phyloP scores from a whole-genome alignment of 108 stramenopile species.

The Cyclostephanos invisitatus region DNA sequence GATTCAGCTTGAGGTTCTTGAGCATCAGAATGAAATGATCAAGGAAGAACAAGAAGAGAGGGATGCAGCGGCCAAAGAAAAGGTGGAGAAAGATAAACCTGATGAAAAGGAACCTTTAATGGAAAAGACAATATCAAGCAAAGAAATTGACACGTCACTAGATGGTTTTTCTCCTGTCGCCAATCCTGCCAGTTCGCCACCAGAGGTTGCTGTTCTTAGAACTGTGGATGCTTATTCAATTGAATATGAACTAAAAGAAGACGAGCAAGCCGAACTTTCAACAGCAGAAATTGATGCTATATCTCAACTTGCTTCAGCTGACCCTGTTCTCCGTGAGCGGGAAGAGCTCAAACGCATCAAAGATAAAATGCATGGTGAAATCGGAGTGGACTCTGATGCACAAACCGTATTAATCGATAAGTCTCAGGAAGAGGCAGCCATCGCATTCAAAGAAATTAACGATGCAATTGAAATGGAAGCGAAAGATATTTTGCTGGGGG shows the following conservation, averaged over 20 bases:
- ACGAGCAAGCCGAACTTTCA: constrained; percentile 59
- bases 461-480: constrained; percentile 40
- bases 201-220: background rate
- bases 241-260: constrained; percentile 36
- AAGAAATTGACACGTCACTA: background rate
- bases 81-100: constrained; percentile 15
- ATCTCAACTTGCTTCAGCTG: constrained; percentile 70
- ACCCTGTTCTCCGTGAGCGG: constrained; percentile 79
- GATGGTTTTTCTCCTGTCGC: background rate
- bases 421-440: constrained; percentile 36
- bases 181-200: background rate
- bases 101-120: background rate
- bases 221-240: background rate
- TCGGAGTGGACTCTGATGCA: constrained; percentile 1
- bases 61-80: constrained; percentile 66
- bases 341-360: constrained; percentile 75
- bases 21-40: constrained; percentile 82
- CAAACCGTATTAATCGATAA: constrained; percentile 33
- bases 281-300: constrained; percentile 85
- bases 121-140: background rate
- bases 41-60: constrained; percentile 69
- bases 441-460: constrained; percentile 49
- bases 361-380: constrained; percentile 57
- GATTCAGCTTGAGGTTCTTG: constrained; percentile 79
- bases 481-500: constrained; percentile 48